A percentile compares a stretch with the other conserved stretches of the same genome.
These are phyloP conservation scores for Symbiodinium pilosum DNA, from an alignment of 73 alveolate species.

Conservation along the genomic window DNA sequence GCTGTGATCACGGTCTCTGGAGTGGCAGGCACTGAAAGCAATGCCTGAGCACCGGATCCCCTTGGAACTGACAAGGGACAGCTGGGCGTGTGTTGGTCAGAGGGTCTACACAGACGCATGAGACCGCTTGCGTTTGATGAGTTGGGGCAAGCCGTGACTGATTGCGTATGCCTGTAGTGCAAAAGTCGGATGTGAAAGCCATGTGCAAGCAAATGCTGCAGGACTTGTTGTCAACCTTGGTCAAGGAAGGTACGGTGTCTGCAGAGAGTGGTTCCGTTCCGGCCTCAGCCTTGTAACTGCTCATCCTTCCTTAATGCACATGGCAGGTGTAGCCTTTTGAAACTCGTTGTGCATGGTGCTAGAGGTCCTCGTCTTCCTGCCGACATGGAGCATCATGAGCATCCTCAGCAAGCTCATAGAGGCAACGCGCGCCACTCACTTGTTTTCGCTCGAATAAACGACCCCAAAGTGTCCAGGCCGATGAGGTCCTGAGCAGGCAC, in stretches of 20 bases:
- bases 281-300: background rate
- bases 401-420: constrained; percentile 39
- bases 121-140: background rate
- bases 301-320: background rate
- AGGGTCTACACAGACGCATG: background rate
- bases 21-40: constrained; percentile 13
- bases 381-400: constrained; percentile 76
- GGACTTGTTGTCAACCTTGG: constrained; percentile 58
- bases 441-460: background rate
- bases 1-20: background rate
- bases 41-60: constrained; percentile 85
- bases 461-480: background rate
- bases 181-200: no score
- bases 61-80: constrained; percentile 60
- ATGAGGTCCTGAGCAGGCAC: background rate
- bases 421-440: background rate
- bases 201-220: no score
- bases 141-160: no score
- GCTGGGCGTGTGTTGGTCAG: no score
- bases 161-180: no score
- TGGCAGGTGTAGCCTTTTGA: no score
- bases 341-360: no score
- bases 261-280: constrained; percentile 69
- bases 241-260: constrained; percentile 73
- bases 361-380: constrained; percentile 72